Evolutionary conservation across 2,329 filamentous ascomycete species (phyloP), one percentile per base, ranked within the genome.

Genomic region (Pseudocercospora pini-densiflorae): DNA sequence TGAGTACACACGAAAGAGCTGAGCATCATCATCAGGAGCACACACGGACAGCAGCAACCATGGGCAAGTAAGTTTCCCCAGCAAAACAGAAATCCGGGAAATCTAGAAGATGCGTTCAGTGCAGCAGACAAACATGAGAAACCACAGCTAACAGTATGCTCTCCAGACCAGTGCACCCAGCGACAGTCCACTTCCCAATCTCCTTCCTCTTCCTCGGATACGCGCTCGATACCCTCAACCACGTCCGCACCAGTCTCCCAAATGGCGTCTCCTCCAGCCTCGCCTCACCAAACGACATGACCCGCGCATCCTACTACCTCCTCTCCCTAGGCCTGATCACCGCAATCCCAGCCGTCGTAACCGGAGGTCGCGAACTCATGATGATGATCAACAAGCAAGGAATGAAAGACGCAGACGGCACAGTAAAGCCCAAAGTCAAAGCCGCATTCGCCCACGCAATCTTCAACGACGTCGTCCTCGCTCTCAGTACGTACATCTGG

Each of bases 161-260:
- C 19, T 24, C 27, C 66, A 81, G 82, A 69, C 82, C 82, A 61
- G 73, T 77, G 49, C 82, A 84, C 70, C 81, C 81, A 58, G 80
- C 81, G 27, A 75, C 78, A 10, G 80, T 84, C 53, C 82, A 84
- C 74, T 83, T 82, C 72, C 82, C 82, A 21, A 77, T 84, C 61
- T 78, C 81, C 63, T 82, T 83, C 74, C 77, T 81, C 65, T 71
- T 76, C 51, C 74, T 82, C 14, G 78, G 80, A 40, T 81, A 78
- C 59, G 77, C 66, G 51, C 78, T 83, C 65, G 82, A 84, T 71
- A 76, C 77, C 33, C 69, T 81, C 19, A 59, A 68, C 63, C 75
- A 80, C 72, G 73, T 74, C 63, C 74, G 76, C 19, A 72, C 77
- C n/a, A 68, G 65, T 64, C 73, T 78, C 43, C 77, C 77, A 47